A percentile compares a stretch with the other conserved stretches of the same genome.
phyloP scores from a whole-genome alignment of 1,284 basidiomycete genomes.

The Sanghuangporus sanghuang region DNA sequence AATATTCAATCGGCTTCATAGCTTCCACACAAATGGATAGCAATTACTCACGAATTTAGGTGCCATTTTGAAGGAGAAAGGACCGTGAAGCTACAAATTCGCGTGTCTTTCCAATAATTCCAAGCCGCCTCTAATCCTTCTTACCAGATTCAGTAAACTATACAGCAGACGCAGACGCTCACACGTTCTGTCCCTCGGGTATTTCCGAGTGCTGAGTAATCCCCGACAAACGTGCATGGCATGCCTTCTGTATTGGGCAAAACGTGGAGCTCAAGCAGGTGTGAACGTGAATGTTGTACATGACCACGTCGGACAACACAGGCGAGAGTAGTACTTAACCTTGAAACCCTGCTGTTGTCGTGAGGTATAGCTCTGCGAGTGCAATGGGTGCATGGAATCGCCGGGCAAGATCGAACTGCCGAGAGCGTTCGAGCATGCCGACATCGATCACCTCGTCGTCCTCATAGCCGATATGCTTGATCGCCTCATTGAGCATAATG shows the following conservation, averaged over 20 bases:
- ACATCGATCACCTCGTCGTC: conserved; percentile 75
- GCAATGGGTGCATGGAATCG: conserved; percentile 43
- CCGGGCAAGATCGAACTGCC: conserved; percentile 70
- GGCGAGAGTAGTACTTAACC: not conserved
- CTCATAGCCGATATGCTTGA: conserved; percentile 94
- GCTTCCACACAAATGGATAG: not conserved
- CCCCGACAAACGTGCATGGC: not conserved
- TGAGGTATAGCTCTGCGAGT: not conserved
- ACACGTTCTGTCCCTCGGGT: not conserved
- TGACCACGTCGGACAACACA: no score
- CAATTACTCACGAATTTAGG: conserved; percentile 65
- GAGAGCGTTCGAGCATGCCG: conserved; percentile 68
- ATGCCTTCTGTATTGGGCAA: not conserved
- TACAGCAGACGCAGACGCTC: conserved; percentile 3
- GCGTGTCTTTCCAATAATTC: conserved; percentile 5
- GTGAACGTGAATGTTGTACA: not conserved
- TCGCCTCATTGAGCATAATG: conserved; percentile 88
- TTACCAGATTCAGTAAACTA: not conserved
- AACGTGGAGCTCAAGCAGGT: not conserved
- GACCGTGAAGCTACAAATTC: conserved; percentile 17
- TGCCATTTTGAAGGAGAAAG: conserved; percentile 45
- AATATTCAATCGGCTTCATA: not conserved
- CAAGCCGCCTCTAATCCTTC: not conserved
- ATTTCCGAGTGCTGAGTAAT: not conserved
- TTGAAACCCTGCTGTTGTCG: not conserved